Base-by-base conservation (phyloP, 2,329 filamentous ascomycete species). In the Verticillium dahliae region DNA sequence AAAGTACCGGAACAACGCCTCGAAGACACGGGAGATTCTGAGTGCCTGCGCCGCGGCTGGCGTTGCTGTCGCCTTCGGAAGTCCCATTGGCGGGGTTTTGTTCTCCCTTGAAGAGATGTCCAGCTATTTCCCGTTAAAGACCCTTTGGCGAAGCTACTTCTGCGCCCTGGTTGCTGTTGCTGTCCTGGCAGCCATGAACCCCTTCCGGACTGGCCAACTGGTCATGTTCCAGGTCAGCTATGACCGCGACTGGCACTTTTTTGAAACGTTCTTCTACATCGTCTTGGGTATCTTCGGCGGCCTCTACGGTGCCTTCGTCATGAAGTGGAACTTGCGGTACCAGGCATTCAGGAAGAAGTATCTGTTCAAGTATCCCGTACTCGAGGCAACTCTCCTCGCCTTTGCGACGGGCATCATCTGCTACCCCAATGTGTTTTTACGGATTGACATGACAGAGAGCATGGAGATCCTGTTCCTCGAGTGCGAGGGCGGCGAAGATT, bases 171-270 rank as follows among this genome's bases (percentile, higher is more conserved):
- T 99, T 5, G 95, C 93, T 5, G 98, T 95, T 1, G 92, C 92
- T 58, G 92, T 97, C 15, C 78, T 99, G 45, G 90, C 95, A 33
- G 91, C 91, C 62, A 96, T 99, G 91, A 99, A 99, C 69, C 95
- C 95, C 27, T 99, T 99, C 76, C 83, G 95, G 59, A 98, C 95
- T 0, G 95, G 95, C 22, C 95, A 99, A 72, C 83, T 99, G 52
- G 95, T 99, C 85, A 98, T 99, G 94, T 99, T 99, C 75, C 93
- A 97, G 70, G 94, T 99, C 70, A 87, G 87, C 69, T 99, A 99
- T 72, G 94, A 98, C 74, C 89, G 94, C 50, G 89, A 90, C 50
- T 99, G 95, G 95, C 95, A 99, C 77, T 97, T 97, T 70, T 99
- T 99, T 71, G 95, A 99, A 73, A 82, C 95, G 3, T 75, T 97